Conservation (phyloP, 2,329 filamentous ascomycete genomes). For the Colletotrichum abscissum region DNA sequence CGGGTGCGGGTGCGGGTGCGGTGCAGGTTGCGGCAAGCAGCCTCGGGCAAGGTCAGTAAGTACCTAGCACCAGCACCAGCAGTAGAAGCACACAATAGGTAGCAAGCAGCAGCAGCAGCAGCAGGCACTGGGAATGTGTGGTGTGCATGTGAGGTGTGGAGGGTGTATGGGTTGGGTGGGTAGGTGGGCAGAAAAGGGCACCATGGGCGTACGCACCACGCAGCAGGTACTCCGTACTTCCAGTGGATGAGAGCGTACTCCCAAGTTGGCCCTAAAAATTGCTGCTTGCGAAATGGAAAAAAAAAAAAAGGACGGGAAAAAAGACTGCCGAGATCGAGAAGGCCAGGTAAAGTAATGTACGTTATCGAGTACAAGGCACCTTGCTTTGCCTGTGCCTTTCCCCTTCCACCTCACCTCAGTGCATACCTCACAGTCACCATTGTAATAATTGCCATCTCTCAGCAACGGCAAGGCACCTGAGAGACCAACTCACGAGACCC, state of each 20-base stretch:
- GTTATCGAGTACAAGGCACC: neutral
- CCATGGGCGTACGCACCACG: neutral
- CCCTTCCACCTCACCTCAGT: neutral
- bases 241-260: neutral
- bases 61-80: too few relatives aligned
- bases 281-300: neutral
- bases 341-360: neutral
- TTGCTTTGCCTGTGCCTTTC: too few relatives aligned
- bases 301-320: constrained; percentile 3
- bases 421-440: neutral
- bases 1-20: neutral
- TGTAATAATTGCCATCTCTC: neutral
- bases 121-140: constrained; percentile 12
- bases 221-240: too few relatives aligned
- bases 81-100: neutral
- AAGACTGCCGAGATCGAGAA: neutral
- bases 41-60: too few relatives aligned
- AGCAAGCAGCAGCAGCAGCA: neutral
- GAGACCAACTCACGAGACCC: neutral
- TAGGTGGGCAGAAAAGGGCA: neutral
- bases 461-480: neutral
- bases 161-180: neutral
- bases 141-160: constrained; percentile 9
- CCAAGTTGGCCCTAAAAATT: too few relatives aligned
- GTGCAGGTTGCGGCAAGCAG: neutral